Percentiles rank a stretch among this genome's conserved stretches.
phyloP scores from a whole-genome alignment of 2,329 filamentous ascomycete species.

The Dactylonectria macrodidyma region DNA sequence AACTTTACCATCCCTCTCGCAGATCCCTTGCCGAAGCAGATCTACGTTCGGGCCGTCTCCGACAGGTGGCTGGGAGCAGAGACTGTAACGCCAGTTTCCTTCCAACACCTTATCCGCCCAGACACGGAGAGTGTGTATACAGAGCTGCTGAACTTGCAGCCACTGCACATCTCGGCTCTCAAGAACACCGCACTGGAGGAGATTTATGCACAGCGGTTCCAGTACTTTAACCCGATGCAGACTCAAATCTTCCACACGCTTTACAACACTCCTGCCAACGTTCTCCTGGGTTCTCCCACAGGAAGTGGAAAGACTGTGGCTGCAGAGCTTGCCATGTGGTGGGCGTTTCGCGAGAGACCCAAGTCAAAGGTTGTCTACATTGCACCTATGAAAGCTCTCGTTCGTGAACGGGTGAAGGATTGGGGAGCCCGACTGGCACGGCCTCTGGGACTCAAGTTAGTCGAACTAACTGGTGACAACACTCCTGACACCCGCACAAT shows the following conservation, averaged over 20 bases:
- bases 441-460: constrained; percentile 89
- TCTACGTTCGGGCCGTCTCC: constrained; percentile 94
- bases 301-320: constrained; percentile 98
- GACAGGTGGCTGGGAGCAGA: constrained; percentile 98
- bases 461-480: constrained; percentile 97
- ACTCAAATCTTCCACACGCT: constrained; percentile 98
- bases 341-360: constrained; percentile 94
- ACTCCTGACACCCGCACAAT: constrained; percentile 98
- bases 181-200: constrained; percentile 91
- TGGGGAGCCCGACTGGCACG: constrained; percentile 87
- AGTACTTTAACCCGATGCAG: constrained; percentile 99
- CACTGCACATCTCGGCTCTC: constrained; percentile 86
- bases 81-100: constrained; percentile 94
- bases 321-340: constrained; percentile 98
- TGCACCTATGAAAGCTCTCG: constrained; percentile 98
- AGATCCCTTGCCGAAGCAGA: constrained; percentile 93
- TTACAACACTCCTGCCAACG: constrained; percentile 93
- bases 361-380: constrained; percentile 99
- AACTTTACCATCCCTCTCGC: constrained; percentile 97
- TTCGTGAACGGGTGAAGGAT: constrained; percentile 95
- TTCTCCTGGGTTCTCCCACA: constrained; percentile 94
- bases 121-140: constrained; percentile 99
- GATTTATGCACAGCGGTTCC: constrained; percentile 89
- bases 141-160: constrained; percentile 91
- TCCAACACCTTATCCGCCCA: constrained; percentile 96